Percentiles rank a stretch among this genome's conserved stretches.
These are phyloP conservation scores for Coleophoma eucalyptorum DNA, from an alignment of 2,329 filamentous ascomycete genomes.

Conservation along the genomic window DNA sequence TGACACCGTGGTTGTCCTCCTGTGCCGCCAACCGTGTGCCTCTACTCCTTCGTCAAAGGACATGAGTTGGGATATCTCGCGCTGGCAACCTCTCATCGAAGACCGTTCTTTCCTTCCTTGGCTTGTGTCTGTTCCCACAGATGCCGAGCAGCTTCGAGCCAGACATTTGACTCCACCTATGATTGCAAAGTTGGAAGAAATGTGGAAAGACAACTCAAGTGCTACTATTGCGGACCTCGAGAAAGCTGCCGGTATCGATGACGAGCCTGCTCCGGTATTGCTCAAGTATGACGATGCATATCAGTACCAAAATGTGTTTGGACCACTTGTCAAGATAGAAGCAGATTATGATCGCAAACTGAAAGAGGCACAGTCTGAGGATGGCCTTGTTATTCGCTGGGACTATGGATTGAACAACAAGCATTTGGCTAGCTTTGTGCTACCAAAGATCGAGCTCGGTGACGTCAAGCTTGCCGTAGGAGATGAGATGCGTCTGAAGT, in stretches of 20 bases:
- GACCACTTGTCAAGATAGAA: constrained; percentile 96
- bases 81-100: constrained; percentile 96
- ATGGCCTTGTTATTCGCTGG: constrained; percentile 92
- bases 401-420: constrained; percentile 96
- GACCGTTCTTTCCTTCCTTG: constrained; percentile 92
- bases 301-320: constrained; percentile 98
- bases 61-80: constrained; percentile 98
- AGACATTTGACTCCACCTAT: constrained; percentile 90
- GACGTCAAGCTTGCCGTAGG: constrained; percentile 98
- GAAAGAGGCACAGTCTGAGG: constrained; percentile 96
- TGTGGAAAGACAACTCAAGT: constrained; percentile 94
- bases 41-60: constrained; percentile 95
- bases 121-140: constrained; percentile 85
- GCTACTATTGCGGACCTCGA: constrained; percentile 90
- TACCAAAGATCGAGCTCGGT: constrained; percentile 94
- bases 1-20: constrained; percentile 92
- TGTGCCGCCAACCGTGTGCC: constrained; percentile 95
- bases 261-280: constrained; percentile 89
- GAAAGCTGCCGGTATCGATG: constrained; percentile 86
- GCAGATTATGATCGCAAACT: constrained; percentile 98
- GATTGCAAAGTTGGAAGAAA: constrained; percentile 93
- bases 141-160: constrained; percentile 93
- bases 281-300: constrained; percentile 95
- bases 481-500: constrained; percentile 96
- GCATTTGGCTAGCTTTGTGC: constrained; percentile 88